A percentile compares a stretch with the other conserved stretches of the same genome.
Conservation (phyloP, 2,329 filamentous ascomycete genomes). For the Fusarium zealandicum region DNA sequence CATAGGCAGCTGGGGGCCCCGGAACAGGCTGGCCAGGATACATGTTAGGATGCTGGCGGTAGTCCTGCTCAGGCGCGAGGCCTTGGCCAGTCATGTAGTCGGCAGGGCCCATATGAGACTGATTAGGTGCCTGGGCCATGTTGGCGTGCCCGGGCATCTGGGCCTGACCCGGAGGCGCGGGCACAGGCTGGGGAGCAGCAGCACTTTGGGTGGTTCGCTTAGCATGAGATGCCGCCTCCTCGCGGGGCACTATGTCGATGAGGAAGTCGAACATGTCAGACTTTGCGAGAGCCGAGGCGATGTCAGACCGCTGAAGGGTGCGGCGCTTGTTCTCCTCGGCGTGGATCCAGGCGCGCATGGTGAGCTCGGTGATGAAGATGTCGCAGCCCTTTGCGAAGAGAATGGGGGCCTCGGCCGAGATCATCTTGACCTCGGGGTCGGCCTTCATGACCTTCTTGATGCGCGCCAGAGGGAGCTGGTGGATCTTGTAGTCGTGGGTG, state of each 20-base stretch:
- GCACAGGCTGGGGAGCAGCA: conserved; percentile 51
- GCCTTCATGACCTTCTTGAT: conserved; percentile 99
- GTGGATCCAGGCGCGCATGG: conserved; percentile 99
- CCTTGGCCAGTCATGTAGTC: conserved; percentile 71
- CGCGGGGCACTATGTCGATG: conserved; percentile 96
- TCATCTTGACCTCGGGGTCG: conserved; percentile 99
- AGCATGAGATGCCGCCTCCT: conserved; percentile 86
- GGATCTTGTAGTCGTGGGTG: conserved; percentile 97
- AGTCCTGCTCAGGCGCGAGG: conserved; percentile 75
- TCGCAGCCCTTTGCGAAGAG: conserved; percentile 98
- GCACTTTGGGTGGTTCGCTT: conserved; percentile 71
- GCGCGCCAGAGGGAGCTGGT: conserved; percentile 93
- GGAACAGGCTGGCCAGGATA: conserved; percentile 82
- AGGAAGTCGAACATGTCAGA: conserved; percentile 99
- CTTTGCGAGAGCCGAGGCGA: conserved; percentile 93
- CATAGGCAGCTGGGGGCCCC: conserved; percentile 75
- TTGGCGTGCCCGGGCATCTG: conserved; percentile 60
- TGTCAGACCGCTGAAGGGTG: conserved; percentile 93
- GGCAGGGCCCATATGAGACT: conserved; percentile 66
- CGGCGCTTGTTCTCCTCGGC: conserved; percentile 98
- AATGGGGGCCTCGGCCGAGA: conserved; percentile 96
- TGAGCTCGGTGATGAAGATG: conserved; percentile 98
- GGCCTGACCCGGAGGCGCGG: conserved; percentile 58
- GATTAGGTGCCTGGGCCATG: conserved; percentile 63
- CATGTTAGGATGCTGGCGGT: conserved; percentile 80